Base-by-base conservation (phyloP, 495 filamentous ascomycete genomes). In the Neurospora africana region DNA sequence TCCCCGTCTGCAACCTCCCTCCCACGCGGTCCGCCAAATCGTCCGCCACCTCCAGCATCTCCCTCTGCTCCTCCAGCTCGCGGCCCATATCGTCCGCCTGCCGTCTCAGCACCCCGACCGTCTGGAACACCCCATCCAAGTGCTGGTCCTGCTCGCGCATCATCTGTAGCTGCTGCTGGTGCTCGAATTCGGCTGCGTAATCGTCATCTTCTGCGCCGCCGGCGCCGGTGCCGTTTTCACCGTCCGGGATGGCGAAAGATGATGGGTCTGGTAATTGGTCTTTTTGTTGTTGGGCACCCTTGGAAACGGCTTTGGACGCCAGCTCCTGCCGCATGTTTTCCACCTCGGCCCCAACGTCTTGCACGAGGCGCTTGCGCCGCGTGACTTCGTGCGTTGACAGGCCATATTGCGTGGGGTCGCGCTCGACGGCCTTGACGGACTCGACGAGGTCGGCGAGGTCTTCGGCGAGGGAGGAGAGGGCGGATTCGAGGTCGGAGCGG, bases 71-170 rank as follows among this genome's bases (percentile, higher is more conserved):
- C 80, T 97, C 96, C 68, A 99, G 83, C 82, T 99, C 95, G 70
- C 95, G 83, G 9, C 94, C 94, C 95, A 99, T 98, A 74, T 91
- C 90, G 82, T 95, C 89, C 19, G 96, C 96, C 85, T 98, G 95
- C 79, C 91, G 85, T 69, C 93, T 83, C 77, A 99, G 78, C 77
- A 92, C 97, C 0, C 93, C 94, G 41, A 99, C 95, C 3, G 95
- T 98, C 75, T 89, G 88, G 78, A 93, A 97, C 53, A 99, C 96
- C 4, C 92, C 92, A 80, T 98, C 95, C 8, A 99, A 84, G 74
- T 93, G 90, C 84, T 95, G 85, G 79, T 99, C 96, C 83, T 98
- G 95, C 81, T 97, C 95, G 77, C 91, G 89, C 91, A 99, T 94
- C 79, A 98, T 90, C 84, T 93, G 89, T 77, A 90, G 73, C 82